phyloP scores from a whole-genome alignment of 2,329 filamentous ascomycete genomes.

The Bretziella fagacearum region DNA sequence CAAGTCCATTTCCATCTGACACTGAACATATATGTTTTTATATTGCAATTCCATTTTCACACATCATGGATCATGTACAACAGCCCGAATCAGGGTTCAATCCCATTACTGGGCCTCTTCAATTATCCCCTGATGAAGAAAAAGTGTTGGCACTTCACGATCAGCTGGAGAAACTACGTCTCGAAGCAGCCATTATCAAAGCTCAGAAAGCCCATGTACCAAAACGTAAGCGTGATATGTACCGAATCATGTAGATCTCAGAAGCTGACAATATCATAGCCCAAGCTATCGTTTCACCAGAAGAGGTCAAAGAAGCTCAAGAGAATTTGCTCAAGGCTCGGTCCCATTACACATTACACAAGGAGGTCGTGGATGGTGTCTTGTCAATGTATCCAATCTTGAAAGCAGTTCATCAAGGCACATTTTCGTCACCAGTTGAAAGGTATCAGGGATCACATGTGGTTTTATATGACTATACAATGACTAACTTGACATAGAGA shows the following conservation, averaged over 20 bases:
- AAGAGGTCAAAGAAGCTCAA: slow-evolving; percentile 41
- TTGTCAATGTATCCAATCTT: slow-evolving; percentile 59
- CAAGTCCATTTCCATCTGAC: no score
- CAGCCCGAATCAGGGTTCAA: slow-evolving; percentile 9
- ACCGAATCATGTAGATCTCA: no score
- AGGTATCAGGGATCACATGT: slow-evolving; percentile 30
- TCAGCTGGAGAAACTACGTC: slow-evolving; percentile 49
- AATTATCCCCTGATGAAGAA: slow-evolving; percentile 49
- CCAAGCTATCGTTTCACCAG: slow-evolving; percentile 23
- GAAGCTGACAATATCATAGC: no score
- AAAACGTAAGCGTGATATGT: slow-evolving; percentile 7
- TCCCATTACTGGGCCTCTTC: slow-evolving; percentile 23
- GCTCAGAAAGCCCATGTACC: slow-evolving; percentile 20
- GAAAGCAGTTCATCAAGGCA: slow-evolving; percentile 56
- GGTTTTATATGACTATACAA: not conserved
- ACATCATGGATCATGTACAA: not conserved
- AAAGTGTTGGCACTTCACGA: slow-evolving; percentile 54
- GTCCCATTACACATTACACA: slow-evolving; percentile 51
- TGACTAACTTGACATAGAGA: slow-evolving; percentile 31
- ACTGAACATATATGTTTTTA: not conserved
- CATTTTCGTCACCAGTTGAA: slow-evolving; percentile 47
- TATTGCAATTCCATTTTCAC: not conserved
- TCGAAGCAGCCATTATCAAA: slow-evolving; percentile 52
- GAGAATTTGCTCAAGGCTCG: slow-evolving; percentile 52
- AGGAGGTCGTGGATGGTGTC: slow-evolving; percentile 50